Conservation (phyloP, 2,329 filamentous ascomycete species). For the Fusarium tupiense region DNA sequence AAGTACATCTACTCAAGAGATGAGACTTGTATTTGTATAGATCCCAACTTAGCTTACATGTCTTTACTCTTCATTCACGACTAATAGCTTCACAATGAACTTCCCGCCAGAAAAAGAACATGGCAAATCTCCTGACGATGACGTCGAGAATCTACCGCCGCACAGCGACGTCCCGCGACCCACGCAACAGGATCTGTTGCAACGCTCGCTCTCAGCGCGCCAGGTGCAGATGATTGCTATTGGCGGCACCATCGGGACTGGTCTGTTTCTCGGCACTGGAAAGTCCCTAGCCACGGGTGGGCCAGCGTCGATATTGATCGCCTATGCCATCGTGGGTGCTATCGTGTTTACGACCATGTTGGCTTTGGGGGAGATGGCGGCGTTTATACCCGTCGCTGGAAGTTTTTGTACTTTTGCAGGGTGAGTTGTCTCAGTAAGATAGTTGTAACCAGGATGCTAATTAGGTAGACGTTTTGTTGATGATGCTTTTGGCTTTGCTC, state of each 20-base stretch:
- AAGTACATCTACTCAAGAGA: background rate
- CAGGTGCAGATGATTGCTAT: conserved; percentile 76
- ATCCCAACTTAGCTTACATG: background rate
- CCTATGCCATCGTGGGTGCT: conserved; percentile 64
- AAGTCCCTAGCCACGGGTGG: conserved; percentile 68
- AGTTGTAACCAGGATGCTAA: background rate
- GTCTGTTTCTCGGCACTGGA: conserved; percentile 70
- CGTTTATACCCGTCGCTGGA: conserved; percentile 61
- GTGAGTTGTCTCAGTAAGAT: conserved; percentile 40
- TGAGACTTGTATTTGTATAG: background rate
- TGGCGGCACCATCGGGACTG: conserved; percentile 68
- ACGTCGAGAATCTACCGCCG: conserved; percentile 29
- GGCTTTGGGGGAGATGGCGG: conserved; percentile 68
- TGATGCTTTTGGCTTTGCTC: conserved; percentile 63
- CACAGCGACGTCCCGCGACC: conserved; percentile 14
- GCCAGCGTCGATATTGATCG: conserved; percentile 66
- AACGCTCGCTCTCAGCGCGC: conserved; percentile 65
- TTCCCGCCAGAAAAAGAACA: conserved; percentile 29
- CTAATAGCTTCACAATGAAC: conserved; percentile 11
- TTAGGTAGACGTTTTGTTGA: conserved; percentile 57
- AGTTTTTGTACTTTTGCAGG: conserved; percentile 62
- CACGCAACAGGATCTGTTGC: conserved; percentile 56
- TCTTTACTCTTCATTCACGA: background rate
- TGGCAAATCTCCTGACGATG: conserved; percentile 17
- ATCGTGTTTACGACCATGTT: conserved; percentile 70